Conservation (phyloP, 805 yeast genomes). For the Ogataea parapolymorpha region DNA sequence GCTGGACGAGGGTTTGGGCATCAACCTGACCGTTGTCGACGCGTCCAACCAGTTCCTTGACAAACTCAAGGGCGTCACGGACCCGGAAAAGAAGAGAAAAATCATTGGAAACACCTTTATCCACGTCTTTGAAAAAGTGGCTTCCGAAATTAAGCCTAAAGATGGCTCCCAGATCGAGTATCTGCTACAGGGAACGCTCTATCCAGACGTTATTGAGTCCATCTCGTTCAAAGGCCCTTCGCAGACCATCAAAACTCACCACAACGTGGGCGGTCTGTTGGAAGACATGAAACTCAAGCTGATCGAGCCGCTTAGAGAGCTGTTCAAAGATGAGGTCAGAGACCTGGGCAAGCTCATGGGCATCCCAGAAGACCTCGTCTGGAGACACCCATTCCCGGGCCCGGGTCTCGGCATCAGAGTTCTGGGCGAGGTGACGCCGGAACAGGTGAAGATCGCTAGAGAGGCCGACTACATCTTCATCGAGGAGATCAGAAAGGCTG, state of each 20-base stretch:
- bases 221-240: constrained; percentile 99
- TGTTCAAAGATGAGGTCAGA: constrained; percentile 98
- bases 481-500: constrained; percentile 92
- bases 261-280: constrained; percentile 96
- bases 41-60: constrained; percentile 87
- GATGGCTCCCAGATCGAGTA: constrained; percentile 89
- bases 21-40: constrained; percentile 90
- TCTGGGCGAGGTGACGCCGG: constrained; percentile 91
- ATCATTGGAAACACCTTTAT: constrained; percentile 97
- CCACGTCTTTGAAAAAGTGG: constrained; percentile 94
- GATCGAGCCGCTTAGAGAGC: constrained; percentile 97
- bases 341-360: constrained; percentile 92
- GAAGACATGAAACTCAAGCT: constrained; percentile 98
- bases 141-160: constrained; percentile 84
- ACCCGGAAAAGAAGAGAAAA: constrained; percentile 98
- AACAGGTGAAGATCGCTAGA: constrained; percentile 94
- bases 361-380: constrained; percentile 92
- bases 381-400: constrained; percentile 99
- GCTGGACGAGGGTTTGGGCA: constrained; percentile 88
- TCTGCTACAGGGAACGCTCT: constrained; percentile 93
- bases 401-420: constrained; percentile 99
- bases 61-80: constrained; percentile 89
- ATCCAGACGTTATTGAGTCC: constrained; percentile 98
- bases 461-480: constrained; percentile 95
- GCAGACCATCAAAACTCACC: constrained; percentile 98